Conservation (phyloP, 192 early-diverging fungal species). For the Rhizoclosmatium globosum region DNA sequence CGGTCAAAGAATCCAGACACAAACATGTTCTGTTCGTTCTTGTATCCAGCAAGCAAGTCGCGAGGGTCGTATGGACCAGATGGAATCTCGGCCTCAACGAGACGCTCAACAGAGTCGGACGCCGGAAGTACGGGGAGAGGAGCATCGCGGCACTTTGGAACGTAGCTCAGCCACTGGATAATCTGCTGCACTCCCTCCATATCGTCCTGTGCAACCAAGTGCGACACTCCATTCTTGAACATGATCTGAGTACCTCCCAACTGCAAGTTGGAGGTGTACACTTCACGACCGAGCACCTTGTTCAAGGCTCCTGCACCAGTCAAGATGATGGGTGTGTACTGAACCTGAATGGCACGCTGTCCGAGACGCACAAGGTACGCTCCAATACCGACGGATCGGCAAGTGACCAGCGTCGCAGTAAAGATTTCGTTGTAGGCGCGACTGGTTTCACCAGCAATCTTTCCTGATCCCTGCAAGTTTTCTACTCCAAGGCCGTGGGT, state of each 20-base stretch:
- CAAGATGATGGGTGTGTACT: conserved; percentile 98
- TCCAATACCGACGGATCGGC: conserved; percentile 96
- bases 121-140: conserved; percentile 63
- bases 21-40: conserved; percentile 73
- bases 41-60: conserved; percentile 81
- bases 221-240: conserved; percentile 99
- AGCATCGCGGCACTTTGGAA: conserved; percentile 78
- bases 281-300: conserved; percentile 97
- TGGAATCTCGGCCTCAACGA: conserved; percentile 81
- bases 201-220: conserved; percentile 95
- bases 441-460: conserved; percentile 97
- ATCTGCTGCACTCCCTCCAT: conserved; percentile 92
- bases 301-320: conserved; percentile 97
- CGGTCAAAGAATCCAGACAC: conserved; percentile 95
- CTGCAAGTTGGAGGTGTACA: conserved; percentile 98
- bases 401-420: conserved; percentile 95
- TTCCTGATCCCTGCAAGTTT: conserved; percentile 93
- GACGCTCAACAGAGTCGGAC: conserved; percentile 82
- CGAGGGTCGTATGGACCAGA: conserved; percentile 91
- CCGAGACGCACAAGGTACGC: conserved; percentile 98
- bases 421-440: conserved; percentile 98
- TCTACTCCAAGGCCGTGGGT: conserved; percentile 94
- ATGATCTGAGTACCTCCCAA: conserved; percentile 99
- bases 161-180: conserved; percentile 91
- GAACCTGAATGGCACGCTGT: conserved; percentile 96